Base-by-base conservation (phyloP, 2,329 filamentous ascomycete genomes). In the Hirsutella thompsonii region DNA sequence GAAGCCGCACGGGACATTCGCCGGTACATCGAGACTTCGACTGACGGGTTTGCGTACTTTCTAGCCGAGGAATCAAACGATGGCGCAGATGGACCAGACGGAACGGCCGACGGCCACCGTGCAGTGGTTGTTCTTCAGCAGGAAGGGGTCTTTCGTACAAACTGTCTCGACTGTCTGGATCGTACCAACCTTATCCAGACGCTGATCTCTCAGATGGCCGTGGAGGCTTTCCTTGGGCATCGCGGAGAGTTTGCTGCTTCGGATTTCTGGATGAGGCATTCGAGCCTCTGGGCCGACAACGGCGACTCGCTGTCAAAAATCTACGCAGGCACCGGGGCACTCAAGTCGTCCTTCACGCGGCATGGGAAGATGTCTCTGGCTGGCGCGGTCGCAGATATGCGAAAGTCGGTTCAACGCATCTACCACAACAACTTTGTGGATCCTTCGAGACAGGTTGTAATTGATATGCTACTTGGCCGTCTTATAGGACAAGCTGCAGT, bases 371-470 rank as follows among this genome's bases (percentile, higher is more conserved):
- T 94, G 86, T 94, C 89, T 10, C 62, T 96, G 20, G 86, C 89
- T 1, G 92, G 92, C 21, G 86, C 89, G 10, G 76, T 98, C 50
- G 89, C 92, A n/a, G 92, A 98, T 64, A 83, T 88, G 36, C 78
- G 90, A 41, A 98, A 98, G 62, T 94, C 87, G 49, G 89, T 90
- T 1, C 92, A 92, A 40, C 75, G 92, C 44, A 76, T 95, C 47
- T 96, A 95, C 56, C 90, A 95, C 64, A 98, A 98, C 64, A 96
- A 95, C 56, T 96, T 98, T 57, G 77, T 88, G 8, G 92, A 98
- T 58, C 94, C 94, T 49, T 84, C 81, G 19, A 74, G 88, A 37
- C 92, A 98, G 57, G 89, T 87, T 50, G 95, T 87, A 1, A 96
- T 98, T 49, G 92, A 98, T 59, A 81, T 94, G 64, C 72, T 98